phyloP scores from a whole-genome alignment of 768 basidiomycete genomes.

The Pisolithus tinctorius region DNA sequence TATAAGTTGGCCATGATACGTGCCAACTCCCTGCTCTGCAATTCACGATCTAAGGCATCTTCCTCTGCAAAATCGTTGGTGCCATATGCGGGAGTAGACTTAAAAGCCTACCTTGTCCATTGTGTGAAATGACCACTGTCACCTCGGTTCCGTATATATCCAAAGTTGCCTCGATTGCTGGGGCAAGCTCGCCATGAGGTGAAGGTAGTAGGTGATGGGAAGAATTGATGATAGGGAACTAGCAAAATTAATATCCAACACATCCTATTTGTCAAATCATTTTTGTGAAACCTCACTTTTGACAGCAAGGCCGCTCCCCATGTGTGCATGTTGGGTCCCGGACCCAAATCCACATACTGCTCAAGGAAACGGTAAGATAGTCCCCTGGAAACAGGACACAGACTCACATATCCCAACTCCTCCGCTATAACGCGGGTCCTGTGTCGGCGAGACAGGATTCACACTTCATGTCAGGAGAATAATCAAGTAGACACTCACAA shows the following conservation, averaged over 20 bases:
- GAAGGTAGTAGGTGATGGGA: constrained; percentile 85
- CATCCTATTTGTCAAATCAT: too few species aligned
- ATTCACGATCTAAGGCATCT: constrained; percentile 79
- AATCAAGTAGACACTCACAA: constrained; percentile 38
- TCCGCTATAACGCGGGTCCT: constrained; percentile 74
- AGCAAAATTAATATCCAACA: constrained; percentile 1
- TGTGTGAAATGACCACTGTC: constrained; percentile 83
- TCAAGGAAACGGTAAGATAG: constrained; percentile 3
- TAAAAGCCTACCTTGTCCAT: constrained; percentile 72
- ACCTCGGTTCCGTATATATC: constrained; percentile 74
- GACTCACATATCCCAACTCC: constrained; percentile 75
- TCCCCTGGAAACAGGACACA: neutral
- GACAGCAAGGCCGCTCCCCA: constrained; percentile 84
- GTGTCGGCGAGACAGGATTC: constrained; percentile 3
- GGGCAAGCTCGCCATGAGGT: constrained; percentile 79
- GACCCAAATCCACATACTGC: constrained; percentile 84
- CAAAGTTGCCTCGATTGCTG: constrained; percentile 81
- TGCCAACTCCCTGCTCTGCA: constrained; percentile 77
- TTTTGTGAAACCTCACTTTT: constrained; percentile 39
- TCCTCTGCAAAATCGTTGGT: constrained; percentile 49
- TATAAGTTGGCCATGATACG: constrained; percentile 67
- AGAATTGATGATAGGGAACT: constrained; percentile 87
- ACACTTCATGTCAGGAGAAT: neutral
- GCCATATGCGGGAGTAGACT: neutral
- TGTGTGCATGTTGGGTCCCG: constrained; percentile 82